These are phyloP conservation scores for Zygoascus biomembranicola DNA, from an alignment of 805 yeast species.

Conservation along the genomic window DNA sequence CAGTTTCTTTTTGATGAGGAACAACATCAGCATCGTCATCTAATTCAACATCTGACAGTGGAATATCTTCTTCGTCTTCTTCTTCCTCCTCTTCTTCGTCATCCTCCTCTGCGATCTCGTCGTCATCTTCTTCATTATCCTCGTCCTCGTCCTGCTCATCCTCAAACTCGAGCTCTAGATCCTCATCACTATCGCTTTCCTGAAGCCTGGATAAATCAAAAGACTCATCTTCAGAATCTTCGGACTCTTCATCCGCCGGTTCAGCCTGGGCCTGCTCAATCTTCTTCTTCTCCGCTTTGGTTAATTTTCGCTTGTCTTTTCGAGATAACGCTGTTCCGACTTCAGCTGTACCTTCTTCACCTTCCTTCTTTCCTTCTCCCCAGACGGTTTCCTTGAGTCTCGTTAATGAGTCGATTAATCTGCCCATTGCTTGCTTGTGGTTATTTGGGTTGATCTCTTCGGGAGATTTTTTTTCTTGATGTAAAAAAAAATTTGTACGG, in stretches of 20 bases:
- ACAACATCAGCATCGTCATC: conserved; percentile 94
- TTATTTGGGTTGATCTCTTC: no score
- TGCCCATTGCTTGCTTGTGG: neutral
- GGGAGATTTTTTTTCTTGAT: no score
- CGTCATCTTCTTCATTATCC: conserved; percentile 29
- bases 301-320: conserved; percentile 1
- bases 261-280: neutral
- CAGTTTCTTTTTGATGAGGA: conserved; percentile 81
- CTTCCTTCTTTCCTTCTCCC: neutral
- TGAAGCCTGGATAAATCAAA: neutral
- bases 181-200: neutral
- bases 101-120: conserved; percentile 31
- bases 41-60: conserved; percentile 83
- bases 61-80: conserved; percentile 73
- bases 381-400: neutral
- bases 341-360: neutral
- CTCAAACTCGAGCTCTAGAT: conserved; percentile 25
- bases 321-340: conserved; percentile 7
- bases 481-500: no score
- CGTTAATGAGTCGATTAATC: neutral
- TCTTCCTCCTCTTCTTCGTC: conserved; percentile 50
- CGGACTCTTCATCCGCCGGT: neutral
- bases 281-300: neutral
- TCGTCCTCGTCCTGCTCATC: conserved; percentile 26
- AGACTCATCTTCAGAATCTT: neutral